A percentile compares a stretch with the other conserved stretches of the same genome.
These are phyloP conservation scores for Candida railenensis DNA, from an alignment of 805 yeast species.

Conservation along the genomic window DNA sequence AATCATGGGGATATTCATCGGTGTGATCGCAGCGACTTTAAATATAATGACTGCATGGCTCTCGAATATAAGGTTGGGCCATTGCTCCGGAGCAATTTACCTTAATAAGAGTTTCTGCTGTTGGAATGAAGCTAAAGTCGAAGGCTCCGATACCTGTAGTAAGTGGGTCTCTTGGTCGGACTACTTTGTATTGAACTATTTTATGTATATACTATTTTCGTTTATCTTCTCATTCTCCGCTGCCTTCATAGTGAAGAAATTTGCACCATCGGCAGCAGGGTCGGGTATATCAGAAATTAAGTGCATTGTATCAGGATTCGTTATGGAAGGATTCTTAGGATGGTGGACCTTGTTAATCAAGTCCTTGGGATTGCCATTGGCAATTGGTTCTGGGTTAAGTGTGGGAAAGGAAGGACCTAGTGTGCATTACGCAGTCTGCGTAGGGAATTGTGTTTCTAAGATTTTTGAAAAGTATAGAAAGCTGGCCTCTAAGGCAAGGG, in stretches of 20 bases:
- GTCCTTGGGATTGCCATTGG: constrained; percentile 78
- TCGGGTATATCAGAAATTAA: constrained; percentile 97
- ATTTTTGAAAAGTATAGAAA: constrained; percentile 45
- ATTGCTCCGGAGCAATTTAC: constrained; percentile 69
- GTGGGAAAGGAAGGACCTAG: constrained; percentile 98
- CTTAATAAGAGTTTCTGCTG: constrained; percentile 81
- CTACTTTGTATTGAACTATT: constrained; percentile 46
- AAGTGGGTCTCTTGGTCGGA: constrained; percentile 72
- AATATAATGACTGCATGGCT: constrained; percentile 85
- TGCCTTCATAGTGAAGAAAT: constrained; percentile 63
- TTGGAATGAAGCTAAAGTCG: constrained; percentile 45
- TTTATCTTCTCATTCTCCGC: constrained; percentile 61
- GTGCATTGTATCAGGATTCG: constrained; percentile 89
- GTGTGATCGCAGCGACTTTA: constrained; percentile 77
- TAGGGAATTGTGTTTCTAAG: constrained; percentile 76
- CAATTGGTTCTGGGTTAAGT: constrained; percentile 89
- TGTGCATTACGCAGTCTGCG: constrained; percentile 96
- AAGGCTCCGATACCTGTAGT: constrained; percentile 46
- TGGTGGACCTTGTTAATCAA: constrained; percentile 73
- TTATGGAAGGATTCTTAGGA: constrained; percentile 72
- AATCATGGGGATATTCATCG: constrained; percentile 72
- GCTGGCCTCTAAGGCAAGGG: constrained; percentile 48
- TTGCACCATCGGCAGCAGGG: constrained; percentile 93
- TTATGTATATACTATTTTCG: constrained; percentile 59
- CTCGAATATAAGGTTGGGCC: constrained; percentile 76